Evolutionary conservation across 2,329 filamentous ascomycete species (phyloP).

Genomic region (Colletotrichum shisoi): DNA sequence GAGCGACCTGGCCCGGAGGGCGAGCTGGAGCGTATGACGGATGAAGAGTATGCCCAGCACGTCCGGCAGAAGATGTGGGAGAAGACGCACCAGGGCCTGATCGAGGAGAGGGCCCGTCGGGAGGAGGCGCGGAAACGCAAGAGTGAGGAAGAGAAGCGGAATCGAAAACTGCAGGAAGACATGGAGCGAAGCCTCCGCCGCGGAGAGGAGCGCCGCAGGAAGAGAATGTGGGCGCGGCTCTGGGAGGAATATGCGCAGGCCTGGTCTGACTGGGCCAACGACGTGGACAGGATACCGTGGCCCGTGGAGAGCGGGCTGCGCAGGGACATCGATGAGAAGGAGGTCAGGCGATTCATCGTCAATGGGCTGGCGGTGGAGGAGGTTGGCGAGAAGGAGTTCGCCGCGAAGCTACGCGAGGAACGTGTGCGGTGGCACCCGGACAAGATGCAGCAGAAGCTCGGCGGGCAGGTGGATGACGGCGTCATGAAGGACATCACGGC

Average conservation of each 20-base stretch:
- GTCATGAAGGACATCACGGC: conserved; percentile 84
- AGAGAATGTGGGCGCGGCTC: conserved; percentile 62
- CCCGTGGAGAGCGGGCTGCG: conserved; percentile 71
- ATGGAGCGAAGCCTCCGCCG: conserved; percentile 74
- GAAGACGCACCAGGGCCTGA: conserved; percentile 82
- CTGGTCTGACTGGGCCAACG: conserved; percentile 68
- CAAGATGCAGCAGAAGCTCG: conserved; percentile 91
- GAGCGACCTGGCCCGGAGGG: conserved; percentile 56
- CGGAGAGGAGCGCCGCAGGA: conserved; percentile 68
- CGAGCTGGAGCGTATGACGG: conserved; percentile 82
- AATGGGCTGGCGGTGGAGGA: conserved; percentile 53
- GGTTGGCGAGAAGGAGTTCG: conserved; percentile 56
- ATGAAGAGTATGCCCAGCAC: conserved; percentile 88
- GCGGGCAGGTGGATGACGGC: conserved; percentile 72
- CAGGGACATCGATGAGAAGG: conserved; percentile 63
- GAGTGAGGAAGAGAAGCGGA: conserved; percentile 60
- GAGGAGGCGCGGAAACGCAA: conserved; percentile 62
- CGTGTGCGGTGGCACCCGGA: conserved; percentile 96
- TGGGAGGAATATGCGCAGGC: conserved; percentile 71
- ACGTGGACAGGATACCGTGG: conserved; percentile 67
- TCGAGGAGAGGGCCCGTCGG: conserved; percentile 75
- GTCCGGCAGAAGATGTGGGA: conserved; percentile 95
- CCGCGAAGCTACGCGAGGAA: conserved; percentile 75
- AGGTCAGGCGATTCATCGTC: conserved; percentile 75
- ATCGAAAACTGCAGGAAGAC: conserved; percentile 54